These are phyloP conservation scores for Axilococcus clingmanii DNA, from an alignment of 139 green algal species.

Conservation along the genomic window DNA sequence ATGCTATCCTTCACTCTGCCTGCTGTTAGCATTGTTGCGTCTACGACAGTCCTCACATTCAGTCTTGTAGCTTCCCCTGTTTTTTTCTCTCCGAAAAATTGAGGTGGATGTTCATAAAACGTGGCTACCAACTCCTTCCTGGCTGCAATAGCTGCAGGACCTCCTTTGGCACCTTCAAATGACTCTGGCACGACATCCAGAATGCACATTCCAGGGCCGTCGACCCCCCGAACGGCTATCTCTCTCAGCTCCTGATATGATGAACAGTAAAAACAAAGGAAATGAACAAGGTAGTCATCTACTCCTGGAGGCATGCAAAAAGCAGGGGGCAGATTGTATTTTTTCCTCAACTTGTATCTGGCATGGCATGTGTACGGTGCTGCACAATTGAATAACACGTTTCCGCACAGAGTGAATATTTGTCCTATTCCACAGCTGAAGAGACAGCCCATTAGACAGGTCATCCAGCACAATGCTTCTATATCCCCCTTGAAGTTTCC, in stretches of 20 bases:
- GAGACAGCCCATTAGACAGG: slow-evolving; percentile 13
- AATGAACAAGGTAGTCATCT: slow-evolving; percentile 37
- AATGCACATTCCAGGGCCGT: slow-evolving; percentile 33
- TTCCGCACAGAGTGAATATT: slow-evolving; percentile 21
- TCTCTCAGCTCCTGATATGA: slow-evolving; percentile 26
- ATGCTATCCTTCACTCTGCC: too few relatives aligned
- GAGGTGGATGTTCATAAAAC: slow-evolving; percentile 16
- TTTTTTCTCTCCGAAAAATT: not conserved
- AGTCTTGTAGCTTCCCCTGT: not conserved
- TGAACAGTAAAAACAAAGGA: slow-evolving; percentile 35
- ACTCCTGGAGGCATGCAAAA: slow-evolving; percentile 27
- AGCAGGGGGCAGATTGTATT: slow-evolving; percentile 26
- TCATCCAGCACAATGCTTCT: slow-evolving; percentile 22
- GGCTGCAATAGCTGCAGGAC: slow-evolving; percentile 1
- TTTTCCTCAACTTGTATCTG: slow-evolving; percentile 26
- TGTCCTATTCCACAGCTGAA: slow-evolving; percentile 23
- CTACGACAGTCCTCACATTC: too few relatives aligned
- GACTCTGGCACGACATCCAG: slow-evolving; percentile 24
- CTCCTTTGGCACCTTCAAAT: slow-evolving; percentile 6
- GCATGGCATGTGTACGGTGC: slow-evolving; percentile 33
- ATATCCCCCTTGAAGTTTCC: slow-evolving; percentile 26
- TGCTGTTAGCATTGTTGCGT: too few relatives aligned
- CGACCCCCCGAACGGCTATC: slow-evolving; percentile 27
- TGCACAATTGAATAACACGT: slow-evolving; percentile 23
- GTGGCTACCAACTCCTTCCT: slow-evolving; percentile 5